A percentile compares a stretch with the other conserved stretches of the same genome.
phyloP scores from a whole-genome alignment of 306 rosid species.

The Arachis hypogaea region DNA sequence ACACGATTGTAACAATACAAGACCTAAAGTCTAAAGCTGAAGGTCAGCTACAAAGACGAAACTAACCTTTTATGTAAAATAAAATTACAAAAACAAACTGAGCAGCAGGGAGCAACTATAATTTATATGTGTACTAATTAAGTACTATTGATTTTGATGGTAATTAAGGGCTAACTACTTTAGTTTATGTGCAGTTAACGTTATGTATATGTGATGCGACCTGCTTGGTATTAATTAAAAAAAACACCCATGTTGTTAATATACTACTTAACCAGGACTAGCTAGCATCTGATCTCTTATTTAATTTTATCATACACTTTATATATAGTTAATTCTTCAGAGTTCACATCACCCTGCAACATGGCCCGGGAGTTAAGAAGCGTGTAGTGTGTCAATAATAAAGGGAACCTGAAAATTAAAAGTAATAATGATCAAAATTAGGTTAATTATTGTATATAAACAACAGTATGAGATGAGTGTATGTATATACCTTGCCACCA shows the following conservation, averaged over 20 bases:
- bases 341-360: too few species aligned
- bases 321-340: too few species aligned
- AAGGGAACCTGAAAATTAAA: slow-evolving; percentile 67
- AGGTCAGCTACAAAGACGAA: slow-evolving; percentile 19
- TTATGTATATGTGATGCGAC: slow-evolving; percentile 16
- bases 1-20: slow-evolving; percentile 20
- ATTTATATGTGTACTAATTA: too few species aligned
- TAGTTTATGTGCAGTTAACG: not conserved
- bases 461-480: too few species aligned
- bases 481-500: slow-evolving; percentile 87
- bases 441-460: not conserved
- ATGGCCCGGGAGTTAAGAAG: too few species aligned
- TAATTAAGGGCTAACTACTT: slow-evolving; percentile 20
- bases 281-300: too few species aligned
- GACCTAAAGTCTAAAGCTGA: slow-evolving; percentile 1
- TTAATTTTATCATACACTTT: too few species aligned
- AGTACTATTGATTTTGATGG: too few species aligned
- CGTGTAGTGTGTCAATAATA: slow-evolving; percentile 55
- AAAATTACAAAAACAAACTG: slow-evolving; percentile 13
- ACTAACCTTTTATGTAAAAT: not conserved
- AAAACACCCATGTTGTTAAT: too few species aligned
- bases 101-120: slow-evolving; percentile 1
- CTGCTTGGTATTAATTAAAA: not conserved
- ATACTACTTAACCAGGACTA: too few species aligned
- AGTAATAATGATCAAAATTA: not conserved